Base-by-base conservation (phyloP, 1,139 yeast genomes). In the Suhomyces anneliseae region DNA sequence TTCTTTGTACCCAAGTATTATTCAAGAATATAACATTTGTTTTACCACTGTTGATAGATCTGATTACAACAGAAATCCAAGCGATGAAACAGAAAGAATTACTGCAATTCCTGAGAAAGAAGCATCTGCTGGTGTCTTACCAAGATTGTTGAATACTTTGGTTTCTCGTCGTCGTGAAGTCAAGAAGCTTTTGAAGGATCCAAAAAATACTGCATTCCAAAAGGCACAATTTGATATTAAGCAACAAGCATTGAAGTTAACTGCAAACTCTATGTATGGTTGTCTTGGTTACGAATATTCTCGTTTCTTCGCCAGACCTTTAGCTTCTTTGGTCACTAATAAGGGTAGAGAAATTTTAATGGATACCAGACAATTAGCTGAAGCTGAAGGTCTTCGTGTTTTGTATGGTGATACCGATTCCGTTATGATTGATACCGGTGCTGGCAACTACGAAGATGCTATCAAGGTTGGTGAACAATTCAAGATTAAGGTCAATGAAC, bases 401-500 rank as follows among this genome's bases (percentile, higher is more conserved):
- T 90, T 95, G 15, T 95, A 95, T 61, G 99, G 99, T 75, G 99
- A 95, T 72, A 95, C 99, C 0, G 99, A 95, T 73, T 95, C 99
- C 34, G 98, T 95, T 46, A 95, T 95, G 99, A 90, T 95, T 62
- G 96, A 93, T 65, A 90, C 98, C 1, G 92, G 92, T 39, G 86
- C 82, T 39, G 81, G 78, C 48, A 77, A 72, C 37, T 87, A 79
- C 60, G 68, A 70, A 33, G 96, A 88, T 40, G 97, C 99, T 0
- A 68, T 89, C 39, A 79, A 79, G 58, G 85, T 90, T 54, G 99
- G 98, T 40, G 84, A 85, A 43, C 86, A 85, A 46, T 92, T 95
- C 70, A 93, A 93, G 65, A 66, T 76, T 43, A 79, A 83, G 52
- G 98, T 95, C 46, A 95, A 95, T 65, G 96, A 90, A 60, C 79